Evolutionary conservation across 2,329 filamentous ascomycete species (phyloP).

Genomic region (Chaetomiaceae sp.): DNA sequence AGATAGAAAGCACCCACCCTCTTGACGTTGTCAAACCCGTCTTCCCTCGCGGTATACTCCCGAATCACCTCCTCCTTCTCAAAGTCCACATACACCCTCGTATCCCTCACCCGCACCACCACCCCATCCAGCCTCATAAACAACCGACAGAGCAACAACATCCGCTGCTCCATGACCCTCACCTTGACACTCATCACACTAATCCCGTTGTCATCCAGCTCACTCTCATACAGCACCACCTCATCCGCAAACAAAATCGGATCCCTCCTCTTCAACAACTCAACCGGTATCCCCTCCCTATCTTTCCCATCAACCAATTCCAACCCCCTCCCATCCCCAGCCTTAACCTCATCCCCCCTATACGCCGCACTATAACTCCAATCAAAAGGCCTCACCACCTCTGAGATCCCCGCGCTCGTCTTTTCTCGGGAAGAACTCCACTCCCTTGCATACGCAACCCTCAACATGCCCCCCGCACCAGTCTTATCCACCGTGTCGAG

Average conservation of each 20-base stretch:
- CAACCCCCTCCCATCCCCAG: background rate
- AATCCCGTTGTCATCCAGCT: slow-evolving; percentile 96
- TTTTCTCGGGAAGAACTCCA: slow-evolving; percentile 69
- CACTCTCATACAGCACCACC: slow-evolving; percentile 93
- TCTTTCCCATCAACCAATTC: background rate
- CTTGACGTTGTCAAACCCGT: slow-evolving; percentile 70
- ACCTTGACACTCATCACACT: slow-evolving; percentile 86
- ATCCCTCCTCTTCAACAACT: slow-evolving; percentile 80
- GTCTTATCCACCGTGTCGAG: slow-evolving; percentile 93
- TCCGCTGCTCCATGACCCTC: slow-evolving; percentile 82
- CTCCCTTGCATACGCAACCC: slow-evolving; percentile 86
- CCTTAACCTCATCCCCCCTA: slow-evolving; percentile 47
- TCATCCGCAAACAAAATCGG: slow-evolving; percentile 97
- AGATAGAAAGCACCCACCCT: slow-evolving; percentile 47
- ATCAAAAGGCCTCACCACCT: slow-evolving; percentile 93
- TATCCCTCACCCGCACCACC: slow-evolving; percentile 81
- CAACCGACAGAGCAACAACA: slow-evolving; percentile 79
- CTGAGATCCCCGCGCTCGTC: slow-evolving; percentile 81
- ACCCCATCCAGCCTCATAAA: slow-evolving; percentile 95
- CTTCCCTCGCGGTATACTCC: slow-evolving; percentile 88
- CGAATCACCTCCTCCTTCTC: slow-evolving; percentile 70
- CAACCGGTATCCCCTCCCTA: slow-evolving; percentile 62
- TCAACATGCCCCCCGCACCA: slow-evolving; percentile 73
- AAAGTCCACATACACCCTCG: slow-evolving; percentile 89
- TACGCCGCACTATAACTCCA: slow-evolving; percentile 97